Conservation (phyloP, 2,329 filamentous ascomycete species). For the Coniosporium tulheliwenetii region DNA sequence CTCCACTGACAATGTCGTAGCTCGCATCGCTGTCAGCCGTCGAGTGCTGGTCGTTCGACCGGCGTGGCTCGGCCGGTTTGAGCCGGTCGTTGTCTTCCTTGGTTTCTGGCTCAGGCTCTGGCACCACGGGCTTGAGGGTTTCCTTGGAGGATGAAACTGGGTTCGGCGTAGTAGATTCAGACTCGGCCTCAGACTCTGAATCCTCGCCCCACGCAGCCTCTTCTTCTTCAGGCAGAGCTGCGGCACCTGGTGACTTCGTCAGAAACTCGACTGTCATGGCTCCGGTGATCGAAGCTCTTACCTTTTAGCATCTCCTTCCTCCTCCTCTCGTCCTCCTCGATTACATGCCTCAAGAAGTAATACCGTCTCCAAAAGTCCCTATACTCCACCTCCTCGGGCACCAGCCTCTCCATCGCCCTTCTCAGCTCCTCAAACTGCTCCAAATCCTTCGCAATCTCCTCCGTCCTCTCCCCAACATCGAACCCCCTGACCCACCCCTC, state of each 20-base stretch:
- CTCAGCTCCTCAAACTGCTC: slow-evolving; percentile 77
- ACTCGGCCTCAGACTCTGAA: slow-evolving; percentile 32
- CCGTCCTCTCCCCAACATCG: slow-evolving; percentile 70
- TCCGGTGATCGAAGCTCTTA: slow-evolving; percentile 24
- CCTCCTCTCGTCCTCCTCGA: slow-evolving; percentile 83
- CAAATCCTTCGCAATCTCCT: slow-evolving; percentile 65
- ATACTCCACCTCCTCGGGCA: slow-evolving; percentile 88
- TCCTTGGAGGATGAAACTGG: slow-evolving; percentile 16
- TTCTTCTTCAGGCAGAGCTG: slow-evolving; percentile 53
- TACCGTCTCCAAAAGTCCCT: slow-evolving; percentile 85
- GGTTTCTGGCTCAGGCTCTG: slow-evolving; percentile 3
- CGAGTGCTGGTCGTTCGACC: slow-evolving; percentile 59
- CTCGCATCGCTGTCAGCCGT: slow-evolving; percentile 88
- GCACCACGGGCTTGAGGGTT: slow-evolving; percentile 2
- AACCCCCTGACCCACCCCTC: slow-evolving; percentile 58
- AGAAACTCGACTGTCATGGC: background rate
- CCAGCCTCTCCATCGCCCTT: slow-evolving; percentile 82
- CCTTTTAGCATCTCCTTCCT: slow-evolving; percentile 83
- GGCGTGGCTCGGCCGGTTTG: slow-evolving; percentile 50
- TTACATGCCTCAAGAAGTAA: slow-evolving; percentile 83
- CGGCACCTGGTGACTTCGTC: slow-evolving; percentile 35
- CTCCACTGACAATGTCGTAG: slow-evolving; percentile 76
- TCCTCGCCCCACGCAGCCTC: slow-evolving; percentile 57
- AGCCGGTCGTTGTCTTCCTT: slow-evolving; percentile 19
- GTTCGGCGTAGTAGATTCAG: slow-evolving; percentile 16